Conservation (phyloP, 148 eudicot genomes). For the Fallopia convolvulus region DNA sequence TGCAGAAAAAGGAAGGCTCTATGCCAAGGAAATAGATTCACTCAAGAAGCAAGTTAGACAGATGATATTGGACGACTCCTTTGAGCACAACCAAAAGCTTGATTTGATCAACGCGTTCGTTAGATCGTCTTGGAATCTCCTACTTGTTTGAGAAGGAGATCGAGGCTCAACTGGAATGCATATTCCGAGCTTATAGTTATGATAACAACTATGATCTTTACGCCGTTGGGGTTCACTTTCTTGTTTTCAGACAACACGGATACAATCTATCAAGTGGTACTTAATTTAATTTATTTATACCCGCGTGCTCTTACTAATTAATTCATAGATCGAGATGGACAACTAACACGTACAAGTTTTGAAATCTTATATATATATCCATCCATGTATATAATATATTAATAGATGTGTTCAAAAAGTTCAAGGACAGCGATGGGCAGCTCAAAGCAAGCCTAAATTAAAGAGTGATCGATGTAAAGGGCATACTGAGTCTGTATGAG, state of each 20-base stretch:
- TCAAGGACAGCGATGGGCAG: slow-evolving; percentile 16
- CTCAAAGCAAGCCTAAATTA: slow-evolving; percentile 9
- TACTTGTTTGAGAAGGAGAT: slow-evolving; percentile 26
- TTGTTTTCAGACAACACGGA: slow-evolving; percentile 37
- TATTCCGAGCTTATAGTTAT: slow-evolving; percentile 10
- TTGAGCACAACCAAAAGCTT: slow-evolving; percentile 2
- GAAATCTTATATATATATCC: background rate
- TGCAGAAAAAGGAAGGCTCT: slow-evolving; percentile 1
- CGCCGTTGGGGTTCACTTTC: slow-evolving; percentile 24
- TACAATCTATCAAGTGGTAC: slow-evolving; percentile 27
- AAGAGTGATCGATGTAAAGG: no score
- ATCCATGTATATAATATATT: no score
- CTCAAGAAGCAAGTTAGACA: slow-evolving; percentile 19
- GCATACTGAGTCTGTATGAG: background rate
- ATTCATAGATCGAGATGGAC: no score
- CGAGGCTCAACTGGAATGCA: background rate
- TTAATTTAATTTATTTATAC: no score
- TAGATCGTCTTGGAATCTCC: slow-evolving; percentile 25
- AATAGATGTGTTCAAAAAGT: slow-evolving; percentile 22
- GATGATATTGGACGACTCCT: slow-evolving; percentile 4
- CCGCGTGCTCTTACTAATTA: no score
- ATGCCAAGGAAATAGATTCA: slow-evolving; percentile 14
- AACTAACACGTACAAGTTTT: no score
- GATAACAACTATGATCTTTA: slow-evolving; percentile 18
- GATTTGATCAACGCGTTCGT: slow-evolving; percentile 18